Base-by-base conservation (phyloP, 257 asterid genomes). In the Nicotiana tabacum region DNA sequence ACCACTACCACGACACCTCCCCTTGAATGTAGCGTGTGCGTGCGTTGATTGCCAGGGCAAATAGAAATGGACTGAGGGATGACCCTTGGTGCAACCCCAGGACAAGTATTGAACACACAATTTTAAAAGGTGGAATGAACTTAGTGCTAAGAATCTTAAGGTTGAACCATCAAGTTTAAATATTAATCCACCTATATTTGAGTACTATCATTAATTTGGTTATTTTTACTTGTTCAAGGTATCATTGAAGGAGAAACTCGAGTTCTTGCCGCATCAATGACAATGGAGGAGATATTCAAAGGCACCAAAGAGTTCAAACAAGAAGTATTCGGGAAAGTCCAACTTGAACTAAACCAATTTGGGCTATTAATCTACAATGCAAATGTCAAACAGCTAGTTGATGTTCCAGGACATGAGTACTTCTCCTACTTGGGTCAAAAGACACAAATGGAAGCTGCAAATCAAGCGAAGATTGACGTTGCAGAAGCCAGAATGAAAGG, bases 161-260 rank as follows among this genome's bases (percentile, higher is more conserved):
- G 48, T 39, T 39, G 48, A 39, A 39, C 7, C 48, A 7, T 39
- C 48, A 39, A 7, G 0, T 39, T 7, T 39, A 39, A 39, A 39
- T 39, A 39, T 7, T 39, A 39, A 7, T 39, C 48, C 9, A 2
- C 48, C 48, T 39, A 39, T 39, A 39, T 39, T 39, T 39, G 48
- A 39, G 10, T 1, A 6, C 46, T 39, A 39, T 39, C 48, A 51
- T 2, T 74, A 15, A 74, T 74, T 48, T 74, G 80, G 43, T 8
- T 15, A 27, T 51, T 2, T n/a, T n/a, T n/a, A n/a, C n/a, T 91
- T 11, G 92, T 89, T 2, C 85, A 90, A 88, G 95, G 97, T 3
- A 77, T 92, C n/a, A 91, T 92, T 48, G 97, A 90, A 62, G 97
- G 97, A 0, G 97, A 92, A 85, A 92, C 97, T 8, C 86, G 97